phyloP scores from a whole-genome alignment of 139 green algal species.

The Chloropicon primus region DNA sequence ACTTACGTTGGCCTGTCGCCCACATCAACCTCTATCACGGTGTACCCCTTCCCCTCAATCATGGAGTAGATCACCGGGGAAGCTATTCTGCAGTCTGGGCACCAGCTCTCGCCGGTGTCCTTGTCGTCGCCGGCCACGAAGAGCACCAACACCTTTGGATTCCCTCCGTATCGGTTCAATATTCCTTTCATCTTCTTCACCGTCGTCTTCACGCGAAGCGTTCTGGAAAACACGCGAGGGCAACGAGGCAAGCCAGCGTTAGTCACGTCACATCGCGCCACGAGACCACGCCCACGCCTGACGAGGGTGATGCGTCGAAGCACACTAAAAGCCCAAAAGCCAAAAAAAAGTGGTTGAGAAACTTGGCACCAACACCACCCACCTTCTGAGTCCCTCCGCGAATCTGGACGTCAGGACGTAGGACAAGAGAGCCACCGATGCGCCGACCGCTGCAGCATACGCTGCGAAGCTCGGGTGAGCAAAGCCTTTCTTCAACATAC shows the following conservation, averaged over 20 bases:
- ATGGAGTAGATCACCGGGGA: neutral
- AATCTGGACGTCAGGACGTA: neutral
- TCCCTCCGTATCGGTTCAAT: neutral
- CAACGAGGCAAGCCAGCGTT: no score
- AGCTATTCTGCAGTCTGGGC: neutral
- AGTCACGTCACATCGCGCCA: no score
- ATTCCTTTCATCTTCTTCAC: neutral
- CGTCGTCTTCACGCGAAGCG: neutral
- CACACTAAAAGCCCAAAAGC: neutral
- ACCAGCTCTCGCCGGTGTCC: neutral
- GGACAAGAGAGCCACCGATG: neutral
- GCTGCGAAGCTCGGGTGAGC: neutral
- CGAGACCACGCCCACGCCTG: no score
- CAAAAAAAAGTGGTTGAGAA: neutral
- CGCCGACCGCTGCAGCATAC: neutral
- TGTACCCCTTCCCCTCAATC: neutral
- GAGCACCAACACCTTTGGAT: neutral
- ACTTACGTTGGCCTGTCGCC: neutral
- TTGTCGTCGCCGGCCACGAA: neutral
- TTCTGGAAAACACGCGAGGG: no score
- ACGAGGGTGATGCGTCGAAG: no score
- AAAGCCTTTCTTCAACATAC: neutral
- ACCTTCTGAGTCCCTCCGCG: neutral
- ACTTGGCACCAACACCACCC: neutral
- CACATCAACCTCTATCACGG: neutral